These are phyloP conservation scores for Pythium plurisporium DNA, from an alignment of 352 stramenopile species.

Conservation along the genomic window DNA sequence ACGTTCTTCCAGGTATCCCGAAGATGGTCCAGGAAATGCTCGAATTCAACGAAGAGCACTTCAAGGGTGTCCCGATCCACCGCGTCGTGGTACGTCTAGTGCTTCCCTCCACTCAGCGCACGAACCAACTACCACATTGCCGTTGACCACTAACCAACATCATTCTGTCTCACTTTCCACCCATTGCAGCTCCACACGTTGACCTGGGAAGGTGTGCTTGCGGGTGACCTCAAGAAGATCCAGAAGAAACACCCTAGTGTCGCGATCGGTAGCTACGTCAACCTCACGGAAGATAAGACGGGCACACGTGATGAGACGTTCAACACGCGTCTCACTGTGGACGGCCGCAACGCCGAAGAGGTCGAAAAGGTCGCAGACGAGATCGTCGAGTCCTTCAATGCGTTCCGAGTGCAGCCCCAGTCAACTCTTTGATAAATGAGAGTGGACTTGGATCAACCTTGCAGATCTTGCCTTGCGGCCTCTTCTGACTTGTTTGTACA, in stretches of 20 bases:
- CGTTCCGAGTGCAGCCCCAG: conserved; percentile 16
- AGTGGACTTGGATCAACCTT: background rate
- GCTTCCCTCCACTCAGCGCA: no score
- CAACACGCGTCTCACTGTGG: conserved; percentile 63
- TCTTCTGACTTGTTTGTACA: background rate
- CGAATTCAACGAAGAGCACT: conserved; percentile 71
- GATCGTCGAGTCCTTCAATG: conserved; percentile 25
- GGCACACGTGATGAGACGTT: conserved; percentile 49
- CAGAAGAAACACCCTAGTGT: conserved; percentile 66
- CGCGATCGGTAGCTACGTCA: conserved; percentile 84
- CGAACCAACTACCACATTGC: no score
- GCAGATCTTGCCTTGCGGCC: background rate
- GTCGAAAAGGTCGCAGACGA: conserved; percentile 47
- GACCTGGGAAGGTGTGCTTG: conserved; percentile 65
- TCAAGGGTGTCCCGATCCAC: conserved; percentile 73
- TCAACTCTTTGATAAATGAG: conserved; percentile 3
- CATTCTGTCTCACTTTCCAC: background rate
- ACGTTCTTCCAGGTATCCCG: conserved; percentile 79
- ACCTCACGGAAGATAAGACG: conserved; percentile 60
- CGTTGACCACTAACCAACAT: no score
- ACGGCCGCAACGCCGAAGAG: conserved; percentile 44
- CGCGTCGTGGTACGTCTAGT: conserved; percentile 70
- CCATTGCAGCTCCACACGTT: conserved; percentile 56
- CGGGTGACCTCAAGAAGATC: conserved; percentile 48
- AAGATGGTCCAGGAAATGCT: conserved; percentile 78